Conservation (phyloP, 495 filamentous ascomycete species). For the Penicillium robsamsonii region DNA sequence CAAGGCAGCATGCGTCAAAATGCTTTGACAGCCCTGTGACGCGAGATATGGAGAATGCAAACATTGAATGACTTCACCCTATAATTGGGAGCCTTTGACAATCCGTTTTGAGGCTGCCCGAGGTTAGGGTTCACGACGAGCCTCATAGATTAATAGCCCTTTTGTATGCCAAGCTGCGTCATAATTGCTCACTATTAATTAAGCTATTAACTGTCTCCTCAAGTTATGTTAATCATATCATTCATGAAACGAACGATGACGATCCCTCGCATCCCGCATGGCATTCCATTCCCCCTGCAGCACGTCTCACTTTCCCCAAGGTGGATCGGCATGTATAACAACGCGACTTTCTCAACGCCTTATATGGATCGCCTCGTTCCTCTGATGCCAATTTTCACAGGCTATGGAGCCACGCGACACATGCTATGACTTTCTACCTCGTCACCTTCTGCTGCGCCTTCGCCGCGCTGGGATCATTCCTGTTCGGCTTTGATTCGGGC, state of each 20-base stretch:
- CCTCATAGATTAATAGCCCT: background rate
- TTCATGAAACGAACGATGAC: background rate
- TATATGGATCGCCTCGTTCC: constrained; percentile 12
- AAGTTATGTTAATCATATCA: background rate
- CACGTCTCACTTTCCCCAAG: constrained; percentile 24
- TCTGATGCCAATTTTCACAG: background rate
- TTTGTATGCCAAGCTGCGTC: background rate
- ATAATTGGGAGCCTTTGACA: background rate
- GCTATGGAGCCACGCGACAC: constrained; percentile 17
- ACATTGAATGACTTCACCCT: background rate
- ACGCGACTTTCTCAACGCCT: background rate
- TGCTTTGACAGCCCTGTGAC: constrained; percentile 7
- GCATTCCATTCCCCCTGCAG: constrained; percentile 24
- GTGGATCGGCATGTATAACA: constrained; percentile 20
- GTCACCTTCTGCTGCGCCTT: constrained; percentile 49
- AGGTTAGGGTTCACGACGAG: background rate
- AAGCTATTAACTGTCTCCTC: background rate
- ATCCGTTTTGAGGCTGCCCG: background rate
- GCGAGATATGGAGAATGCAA: constrained; percentile 7
- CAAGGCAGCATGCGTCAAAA: constrained; percentile 2
- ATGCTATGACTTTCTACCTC: constrained; percentile 34
- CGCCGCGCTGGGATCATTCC: constrained; percentile 57
- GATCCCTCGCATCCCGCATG: constrained; percentile 25
- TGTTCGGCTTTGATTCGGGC: constrained; percentile 54
- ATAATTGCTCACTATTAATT: background rate